Evolutionary conservation across 148 eudicot genomes (phyloP).

Genomic region (Rhododendron molle): DNA sequence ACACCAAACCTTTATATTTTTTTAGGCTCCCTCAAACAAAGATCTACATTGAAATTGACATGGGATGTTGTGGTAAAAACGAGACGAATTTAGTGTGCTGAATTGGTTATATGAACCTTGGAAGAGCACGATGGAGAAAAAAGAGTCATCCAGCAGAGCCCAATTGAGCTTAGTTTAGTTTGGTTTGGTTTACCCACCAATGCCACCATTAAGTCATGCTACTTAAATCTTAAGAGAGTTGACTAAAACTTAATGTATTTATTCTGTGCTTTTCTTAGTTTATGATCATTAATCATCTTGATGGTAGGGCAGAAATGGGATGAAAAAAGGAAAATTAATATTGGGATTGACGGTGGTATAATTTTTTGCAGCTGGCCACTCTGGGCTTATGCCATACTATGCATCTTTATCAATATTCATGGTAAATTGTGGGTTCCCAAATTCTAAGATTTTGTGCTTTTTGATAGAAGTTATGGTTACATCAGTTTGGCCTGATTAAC

Average conservation of each 20-base stretch:
- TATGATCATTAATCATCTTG: neutral
- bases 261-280: neutral
- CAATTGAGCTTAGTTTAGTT: neutral
- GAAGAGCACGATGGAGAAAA: neutral
- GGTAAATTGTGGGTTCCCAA: slow-evolving; percentile 38
- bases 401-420: slow-evolving; percentile 85
- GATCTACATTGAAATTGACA: neutral
- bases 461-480: neutral
- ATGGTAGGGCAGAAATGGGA: neutral
- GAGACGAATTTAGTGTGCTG: neutral
- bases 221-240: neutral
- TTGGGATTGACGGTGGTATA: neutral
- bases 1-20: neutral
- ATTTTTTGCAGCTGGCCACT: slow-evolving; percentile 87
- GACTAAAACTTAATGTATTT: neutral
- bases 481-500: neutral
- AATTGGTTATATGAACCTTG: neutral
- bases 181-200: neutral
- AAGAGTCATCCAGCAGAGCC: neutral
- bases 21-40: neutral
- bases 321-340: neutral
- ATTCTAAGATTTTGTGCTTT: neutral
- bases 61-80: neutral
- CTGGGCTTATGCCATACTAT: slow-evolving; percentile 90
- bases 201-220: neutral